Percentiles rank a stretch among this genome's conserved stretches.
Evolutionary conservation across 1,139 yeast species (phyloP).

Genomic region (Kodamaea plutei): DNA sequence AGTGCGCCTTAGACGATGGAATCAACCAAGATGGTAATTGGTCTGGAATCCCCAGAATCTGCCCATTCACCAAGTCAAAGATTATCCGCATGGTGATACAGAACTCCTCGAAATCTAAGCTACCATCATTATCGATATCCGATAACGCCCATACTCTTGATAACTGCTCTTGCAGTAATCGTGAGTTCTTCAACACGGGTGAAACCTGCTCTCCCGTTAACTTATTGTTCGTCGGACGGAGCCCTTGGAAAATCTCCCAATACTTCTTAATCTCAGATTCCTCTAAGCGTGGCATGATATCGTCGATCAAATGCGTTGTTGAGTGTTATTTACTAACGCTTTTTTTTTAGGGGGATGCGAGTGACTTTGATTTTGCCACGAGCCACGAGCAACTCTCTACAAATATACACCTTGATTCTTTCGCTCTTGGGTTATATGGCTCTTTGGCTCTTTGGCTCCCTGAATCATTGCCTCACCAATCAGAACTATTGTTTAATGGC

Average conservation of each 20-base stretch:
- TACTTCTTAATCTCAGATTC: conserved; percentile 94
- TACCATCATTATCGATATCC: conserved; percentile 90
- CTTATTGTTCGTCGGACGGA: conserved; percentile 73
- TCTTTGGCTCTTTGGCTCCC: too few relatives aligned
- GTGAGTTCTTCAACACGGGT: conserved; percentile 84
- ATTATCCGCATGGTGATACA: conserved; percentile 95
- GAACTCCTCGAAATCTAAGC: conserved; percentile 92
- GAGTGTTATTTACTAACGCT: background rate
- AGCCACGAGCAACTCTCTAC: too few relatives aligned
- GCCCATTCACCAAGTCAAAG: conserved; percentile 85
- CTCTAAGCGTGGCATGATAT: conserved; percentile 61
- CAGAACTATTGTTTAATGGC: too few relatives aligned
- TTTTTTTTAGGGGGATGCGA: background rate
- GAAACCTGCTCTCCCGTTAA: conserved; percentile 82
- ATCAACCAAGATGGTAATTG: conserved; percentile 86
- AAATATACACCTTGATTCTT: too few relatives aligned
- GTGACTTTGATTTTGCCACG: background rate
- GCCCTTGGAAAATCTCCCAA: conserved; percentile 94
- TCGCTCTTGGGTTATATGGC: too few relatives aligned
- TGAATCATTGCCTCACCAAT: too few relatives aligned
- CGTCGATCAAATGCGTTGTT: conserved; percentile 1
- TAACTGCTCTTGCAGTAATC: conserved; percentile 69
- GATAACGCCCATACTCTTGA: conserved; percentile 87
- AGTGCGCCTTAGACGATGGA: conserved; percentile 82
- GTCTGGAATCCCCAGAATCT: conserved; percentile 57